phyloP scores from a whole-genome alignment of 83 land plant species.

The Thuja plicata region DNA sequence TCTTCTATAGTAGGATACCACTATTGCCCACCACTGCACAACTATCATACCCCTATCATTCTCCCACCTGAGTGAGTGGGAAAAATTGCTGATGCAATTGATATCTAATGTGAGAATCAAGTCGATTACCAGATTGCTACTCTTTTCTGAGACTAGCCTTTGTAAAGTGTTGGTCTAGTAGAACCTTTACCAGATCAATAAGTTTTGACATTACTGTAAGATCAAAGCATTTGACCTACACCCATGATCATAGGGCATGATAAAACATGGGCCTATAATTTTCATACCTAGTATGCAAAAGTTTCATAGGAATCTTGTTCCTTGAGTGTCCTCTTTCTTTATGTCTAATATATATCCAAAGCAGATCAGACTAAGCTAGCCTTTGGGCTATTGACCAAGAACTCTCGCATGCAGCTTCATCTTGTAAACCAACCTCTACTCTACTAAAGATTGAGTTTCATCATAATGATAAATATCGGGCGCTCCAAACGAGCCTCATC shows the following conservation, averaged over 20 bases:
- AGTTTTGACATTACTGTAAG: neutral
- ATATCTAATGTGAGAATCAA: neutral
- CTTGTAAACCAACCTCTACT: no score
- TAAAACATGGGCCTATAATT: neutral
- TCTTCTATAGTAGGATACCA: slow-evolving; percentile 62
- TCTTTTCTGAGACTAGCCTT: neutral
- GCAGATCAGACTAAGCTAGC: neutral
- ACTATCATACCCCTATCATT: slow-evolving; percentile 37
- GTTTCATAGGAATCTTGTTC: neutral
- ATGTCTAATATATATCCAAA: no score
- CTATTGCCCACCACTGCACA: slow-evolving; percentile 97
- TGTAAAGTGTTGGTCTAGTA: slow-evolving; percentile 32
- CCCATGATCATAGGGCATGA: neutral
- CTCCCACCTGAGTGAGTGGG: neutral
- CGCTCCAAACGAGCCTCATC: no score
- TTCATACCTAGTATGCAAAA: neutral
- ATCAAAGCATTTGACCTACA: neutral
- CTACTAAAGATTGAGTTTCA: no score
- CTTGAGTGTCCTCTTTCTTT: neutral
- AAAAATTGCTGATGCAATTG: neutral
- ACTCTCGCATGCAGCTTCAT: no score
- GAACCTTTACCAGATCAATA: neutral
- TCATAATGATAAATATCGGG: no score
- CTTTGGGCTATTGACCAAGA: no score
- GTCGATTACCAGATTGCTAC: neutral